Conservation (phyloP, 2,329 filamentous ascomycete genomes). For the Xylaria sp. region DNA sequence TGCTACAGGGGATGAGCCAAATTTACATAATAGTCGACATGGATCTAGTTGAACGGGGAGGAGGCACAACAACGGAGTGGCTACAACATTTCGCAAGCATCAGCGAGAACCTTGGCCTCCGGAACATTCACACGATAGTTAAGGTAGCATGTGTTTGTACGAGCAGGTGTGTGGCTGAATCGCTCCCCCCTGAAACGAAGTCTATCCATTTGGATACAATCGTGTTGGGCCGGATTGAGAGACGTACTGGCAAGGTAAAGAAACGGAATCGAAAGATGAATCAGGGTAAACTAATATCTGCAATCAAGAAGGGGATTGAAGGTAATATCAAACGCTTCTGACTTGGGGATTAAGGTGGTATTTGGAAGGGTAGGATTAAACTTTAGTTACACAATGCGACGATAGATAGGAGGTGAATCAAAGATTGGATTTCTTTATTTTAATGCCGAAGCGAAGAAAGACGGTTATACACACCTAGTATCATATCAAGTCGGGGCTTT, state of each 20-base stretch:
- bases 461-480: no score
- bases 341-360: no score
- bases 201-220: constrained; percentile 1
- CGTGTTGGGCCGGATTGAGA: background rate
- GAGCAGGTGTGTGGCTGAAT: background rate
- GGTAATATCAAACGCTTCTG: background rate
- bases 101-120: background rate
- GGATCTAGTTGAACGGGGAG: constrained; percentile 7
- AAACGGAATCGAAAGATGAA: background rate
- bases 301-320: background rate
- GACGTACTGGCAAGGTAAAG: background rate
- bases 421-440: no score
- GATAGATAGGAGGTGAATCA: no score
- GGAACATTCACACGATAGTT: constrained; percentile 5
- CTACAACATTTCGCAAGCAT: constrained; percentile 6
- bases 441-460: no score
- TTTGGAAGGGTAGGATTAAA: no score
- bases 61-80: constrained; percentile 1
- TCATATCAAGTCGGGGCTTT: no score
- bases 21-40: constrained; percentile 20
- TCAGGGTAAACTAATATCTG: constrained; percentile 1
- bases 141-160: constrained; percentile 12
- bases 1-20: constrained; percentile 8
- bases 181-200: constrained; percentile 3
- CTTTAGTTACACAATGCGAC: no score